Conservation (phyloP, 2,329 filamentous ascomycete genomes). For the Myriosclerotinia duriaeana region DNA sequence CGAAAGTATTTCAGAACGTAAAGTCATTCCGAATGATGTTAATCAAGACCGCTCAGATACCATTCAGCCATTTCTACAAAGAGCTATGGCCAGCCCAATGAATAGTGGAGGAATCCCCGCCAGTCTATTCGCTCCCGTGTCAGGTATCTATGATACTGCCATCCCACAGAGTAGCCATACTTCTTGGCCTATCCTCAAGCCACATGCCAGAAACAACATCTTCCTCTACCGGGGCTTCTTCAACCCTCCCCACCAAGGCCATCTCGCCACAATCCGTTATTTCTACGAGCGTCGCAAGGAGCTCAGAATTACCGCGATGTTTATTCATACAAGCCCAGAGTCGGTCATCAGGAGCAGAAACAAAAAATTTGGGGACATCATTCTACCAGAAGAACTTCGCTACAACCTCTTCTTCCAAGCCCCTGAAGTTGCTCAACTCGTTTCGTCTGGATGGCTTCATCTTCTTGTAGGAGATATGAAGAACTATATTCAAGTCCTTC, state of each 20-base stretch:
- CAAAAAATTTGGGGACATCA: background rate
- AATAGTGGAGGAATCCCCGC: slow-evolving; percentile 3
- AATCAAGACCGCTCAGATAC: background rate
- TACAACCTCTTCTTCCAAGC: slow-evolving; percentile 2
- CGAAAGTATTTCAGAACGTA: background rate
- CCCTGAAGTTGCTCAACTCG: background rate
- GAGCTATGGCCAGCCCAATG: background rate
- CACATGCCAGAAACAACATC: background rate
- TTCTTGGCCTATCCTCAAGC: background rate
- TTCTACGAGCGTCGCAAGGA: background rate
- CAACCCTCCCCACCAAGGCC: slow-evolving; percentile 8
- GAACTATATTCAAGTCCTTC: background rate
- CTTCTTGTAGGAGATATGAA: background rate
- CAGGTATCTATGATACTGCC: background rate
- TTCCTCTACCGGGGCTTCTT: slow-evolving; percentile 7
- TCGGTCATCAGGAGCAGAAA: background rate
- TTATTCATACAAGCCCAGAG: background rate
- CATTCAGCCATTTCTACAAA: background rate
- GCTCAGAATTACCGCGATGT: background rate
- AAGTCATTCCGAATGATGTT: background rate
- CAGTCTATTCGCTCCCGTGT: background rate
- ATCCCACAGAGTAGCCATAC: too few species aligned
- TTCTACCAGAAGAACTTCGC: background rate
- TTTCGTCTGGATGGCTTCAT: slow-evolving; percentile 5
- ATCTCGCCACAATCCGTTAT: slow-evolving; percentile 1